These are phyloP conservation scores for Fusarium scirpi DNA, from an alignment of 2,329 filamentous ascomycete species.

Conservation along the genomic window DNA sequence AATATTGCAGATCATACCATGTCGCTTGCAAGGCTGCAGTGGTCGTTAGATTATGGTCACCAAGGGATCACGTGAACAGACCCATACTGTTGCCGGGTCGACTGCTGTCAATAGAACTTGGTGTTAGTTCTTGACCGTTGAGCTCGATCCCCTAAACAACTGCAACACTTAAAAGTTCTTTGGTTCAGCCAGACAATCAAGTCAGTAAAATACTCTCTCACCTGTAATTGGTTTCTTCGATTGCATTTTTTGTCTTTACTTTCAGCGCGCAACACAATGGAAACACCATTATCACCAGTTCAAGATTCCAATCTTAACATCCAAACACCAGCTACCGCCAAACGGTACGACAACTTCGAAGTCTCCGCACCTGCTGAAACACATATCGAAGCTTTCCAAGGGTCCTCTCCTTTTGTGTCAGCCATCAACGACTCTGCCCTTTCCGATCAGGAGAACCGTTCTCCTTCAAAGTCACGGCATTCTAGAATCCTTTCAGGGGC, in stretches of 20 bases:
- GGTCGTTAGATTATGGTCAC: conserved; percentile 7
- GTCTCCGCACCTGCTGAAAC: conserved; percentile 31
- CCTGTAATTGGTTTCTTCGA: conserved; percentile 15
- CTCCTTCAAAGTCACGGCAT: conserved; percentile 61
- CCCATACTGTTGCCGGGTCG: conserved; percentile 35
- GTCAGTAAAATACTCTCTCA: conserved; percentile 3
- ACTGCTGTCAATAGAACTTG: conserved; percentile 30
- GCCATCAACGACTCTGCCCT: conserved; percentile 49
- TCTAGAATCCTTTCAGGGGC: conserved; percentile 69
- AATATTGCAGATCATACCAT: conserved; percentile 4
- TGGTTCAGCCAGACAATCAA: conserved; percentile 11
- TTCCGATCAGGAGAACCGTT: conserved; percentile 60
- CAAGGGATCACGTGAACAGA: conserved; percentile 19
- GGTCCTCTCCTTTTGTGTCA: conserved; percentile 47
- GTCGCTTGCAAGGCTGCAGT: neutral
- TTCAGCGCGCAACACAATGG: conserved; percentile 44
- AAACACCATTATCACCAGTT: conserved; percentile 45
- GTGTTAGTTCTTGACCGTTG: conserved; percentile 31
- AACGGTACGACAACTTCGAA: conserved; percentile 43
- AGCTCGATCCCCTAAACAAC: conserved; percentile 24
- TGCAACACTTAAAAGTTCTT: conserved; percentile 29
- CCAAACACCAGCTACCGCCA: conserved; percentile 40
- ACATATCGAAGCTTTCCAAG: conserved; percentile 26
- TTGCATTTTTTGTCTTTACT: conserved; percentile 28
- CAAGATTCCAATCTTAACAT: conserved; percentile 46